These are phyloP conservation scores for Scutellaria barbata DNA, from an alignment of 257 asterid genomes.

Conservation along the genomic window DNA sequence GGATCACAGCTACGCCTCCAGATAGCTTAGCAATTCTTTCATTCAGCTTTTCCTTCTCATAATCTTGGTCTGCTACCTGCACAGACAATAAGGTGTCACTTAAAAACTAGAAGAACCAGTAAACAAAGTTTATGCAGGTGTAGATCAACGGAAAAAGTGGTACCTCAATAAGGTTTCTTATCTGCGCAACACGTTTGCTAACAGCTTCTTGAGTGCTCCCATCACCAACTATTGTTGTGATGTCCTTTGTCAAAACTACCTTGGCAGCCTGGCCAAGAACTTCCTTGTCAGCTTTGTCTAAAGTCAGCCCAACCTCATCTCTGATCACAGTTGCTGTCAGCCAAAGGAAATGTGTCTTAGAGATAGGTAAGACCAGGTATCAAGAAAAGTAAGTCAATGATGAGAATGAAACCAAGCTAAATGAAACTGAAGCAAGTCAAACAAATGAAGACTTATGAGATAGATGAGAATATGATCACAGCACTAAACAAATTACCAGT, in stretches of 20 bases:
- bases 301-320: conserved; percentile 82
- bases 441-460: neutral
- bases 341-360: conserved; percentile 22
- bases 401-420: neutral
- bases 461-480: too few species aligned
- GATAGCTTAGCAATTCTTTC: conserved; percentile 97
- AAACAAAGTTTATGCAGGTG: neutral
- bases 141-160: conserved; percentile 18
- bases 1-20: conserved; percentile 98
- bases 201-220: conserved; percentile 95
- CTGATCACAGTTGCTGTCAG: conserved; percentile 86
- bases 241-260: conserved; percentile 88
- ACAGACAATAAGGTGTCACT: conserved; percentile 15
- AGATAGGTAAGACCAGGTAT: neutral
- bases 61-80: conserved; percentile 93
- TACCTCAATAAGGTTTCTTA: conserved; percentile 87
- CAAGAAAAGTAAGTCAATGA: neutral
- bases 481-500: neutral
- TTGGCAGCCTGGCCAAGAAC: conserved; percentile 96
- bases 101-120: neutral
- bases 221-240: conserved; percentile 93
- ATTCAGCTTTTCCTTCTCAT: conserved; percentile 80
- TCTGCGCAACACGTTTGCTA: conserved; percentile 80
- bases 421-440: neutral
- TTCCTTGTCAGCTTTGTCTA: conserved; percentile 90